Base-by-base conservation (phyloP, 73 alveolate genomes). In the Effrenium voratum region DNA sequence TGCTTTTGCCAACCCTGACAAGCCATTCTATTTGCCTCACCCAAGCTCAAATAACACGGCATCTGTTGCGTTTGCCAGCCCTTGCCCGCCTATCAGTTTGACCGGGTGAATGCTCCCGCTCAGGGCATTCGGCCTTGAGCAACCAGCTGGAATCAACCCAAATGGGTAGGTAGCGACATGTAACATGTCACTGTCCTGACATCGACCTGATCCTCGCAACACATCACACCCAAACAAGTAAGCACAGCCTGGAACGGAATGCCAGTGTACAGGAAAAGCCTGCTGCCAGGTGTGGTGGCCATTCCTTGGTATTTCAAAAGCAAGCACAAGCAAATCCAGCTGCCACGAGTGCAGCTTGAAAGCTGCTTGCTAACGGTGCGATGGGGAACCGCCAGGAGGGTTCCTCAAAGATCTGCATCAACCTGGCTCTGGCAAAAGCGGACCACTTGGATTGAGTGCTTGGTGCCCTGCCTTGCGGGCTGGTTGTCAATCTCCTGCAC, bases 321-420 rank as follows among this genome's bases (percentile, higher is more conserved):
- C 38, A 52, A 5, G 70, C 43, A n/a, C 45, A 43, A 44, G 50
- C 36, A 15, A 15, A 41, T 40, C 88, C 88, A 36, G 47, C 45
- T 12, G 0, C 26, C 40, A 45, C 63, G 22, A 43, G 36, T 2
- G 24, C 30, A 28, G 10, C 49, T 50, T 12, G 44, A 77, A 38
- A 43, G 38, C 68, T 72, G 83, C 73, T 87, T 28, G 85, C 95
- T 84, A 87, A n/a, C 6, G 98, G 98, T 50, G 98, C 68, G 49
- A 91, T 91, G 40, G 98, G 98, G 44, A 91, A 91, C 24, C 98
- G 82, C 87, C 87, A 72, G 28, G 98, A 91, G 38, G 98, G 98
- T 63, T 91, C 98, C 43, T 91, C 98, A 38, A 47, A 91, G 95
- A 72, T 32, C n/a, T 60, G 84, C 84, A 87, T 28, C 22, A 57